Evolutionary conservation across 805 yeast species (phyloP), one percentile per base, ranked within the genome.

Genomic region (Yarrowia hollandica): DNA sequence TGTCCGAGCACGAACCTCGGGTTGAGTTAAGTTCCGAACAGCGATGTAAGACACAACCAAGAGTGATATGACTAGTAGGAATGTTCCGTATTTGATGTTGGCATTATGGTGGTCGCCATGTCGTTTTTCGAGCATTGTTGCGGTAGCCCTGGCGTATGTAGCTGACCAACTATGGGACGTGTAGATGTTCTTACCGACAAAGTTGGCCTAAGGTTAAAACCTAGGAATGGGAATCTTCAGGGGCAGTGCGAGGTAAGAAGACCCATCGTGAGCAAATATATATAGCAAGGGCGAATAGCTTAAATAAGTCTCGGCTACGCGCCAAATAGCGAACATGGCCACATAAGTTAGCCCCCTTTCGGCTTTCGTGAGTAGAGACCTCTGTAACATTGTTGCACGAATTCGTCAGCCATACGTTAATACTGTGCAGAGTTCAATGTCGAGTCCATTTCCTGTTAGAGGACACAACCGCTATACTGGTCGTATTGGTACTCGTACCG

Each of bases 21-120:
- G 37, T 15, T 55, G 37, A 8, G 39, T 31, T n/a, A 55, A 22
- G 48, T 38, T 39, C 30, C 39, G 28, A 10, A 55, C 41, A n/a
- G 59, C 48, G 3, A 55, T 39, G 18, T 38, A 38, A 28, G 31
- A 28, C 30, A 55, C 50, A 11, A 55, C 37, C 23, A 55, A 23
- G 22, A 41, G 16, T 15, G 59, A 55, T 6, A 41, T 22, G 38
- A 38, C 59, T 2, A 55, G 59, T 28, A 41, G 22, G 12, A 55
- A 39, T 14, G 37, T 55, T 21, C 59, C 59, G 18, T 55, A 55
- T 31, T 55, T 55, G 33, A 55, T 31, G 39, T 55, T 55, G 50
- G 59, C 59, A 25, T 39, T 39, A 19, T 55, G 59, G 23, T 55
- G 59, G 50, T 55, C 59, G 30, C 59, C 59, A 18, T 55, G 59